Evolutionary conservation across 2,329 filamentous ascomycete genomes (phyloP).

Genomic region (Calycina herbarum): DNA sequence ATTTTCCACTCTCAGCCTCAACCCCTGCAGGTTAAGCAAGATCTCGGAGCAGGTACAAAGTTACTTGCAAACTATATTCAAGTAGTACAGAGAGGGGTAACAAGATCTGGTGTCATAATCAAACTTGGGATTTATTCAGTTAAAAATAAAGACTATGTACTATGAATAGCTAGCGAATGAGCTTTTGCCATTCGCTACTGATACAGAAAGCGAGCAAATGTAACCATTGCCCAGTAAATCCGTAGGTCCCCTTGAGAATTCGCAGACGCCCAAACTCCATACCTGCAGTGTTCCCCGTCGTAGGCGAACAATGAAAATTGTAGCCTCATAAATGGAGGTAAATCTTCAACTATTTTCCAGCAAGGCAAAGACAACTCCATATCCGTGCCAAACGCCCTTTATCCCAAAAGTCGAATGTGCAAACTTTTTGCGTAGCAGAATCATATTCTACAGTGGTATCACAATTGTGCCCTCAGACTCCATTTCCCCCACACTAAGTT

Average conservation of each 20-base stretch:
- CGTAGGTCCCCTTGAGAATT: neutral
- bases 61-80: neutral
- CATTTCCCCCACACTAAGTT: conserved; percentile 6
- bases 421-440: conserved; percentile 14
- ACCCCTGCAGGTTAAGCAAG: conserved; percentile 9
- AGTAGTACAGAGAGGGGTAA: neutral
- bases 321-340: neutral
- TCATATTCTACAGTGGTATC: conserved; percentile 25
- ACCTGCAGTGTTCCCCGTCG: neutral
- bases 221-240: neutral
- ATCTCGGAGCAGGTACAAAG: conserved; percentile 3
- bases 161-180: neutral
- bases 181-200: neutral
- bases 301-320: neutral
- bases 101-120: neutral
- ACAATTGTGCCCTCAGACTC: conserved; percentile 18
- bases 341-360: neutral
- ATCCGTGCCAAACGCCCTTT: neutral
- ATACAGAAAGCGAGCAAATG: conserved; percentile 2
- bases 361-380: neutral
- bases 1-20: conserved; percentile 13
- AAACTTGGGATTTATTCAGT: neutral
- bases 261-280: neutral
- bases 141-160: neutral
- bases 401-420: conserved; percentile 1